These are phyloP conservation scores for Ustulina deusta DNA, from an alignment of 2,329 filamentous ascomycete species.

Conservation along the genomic window DNA sequence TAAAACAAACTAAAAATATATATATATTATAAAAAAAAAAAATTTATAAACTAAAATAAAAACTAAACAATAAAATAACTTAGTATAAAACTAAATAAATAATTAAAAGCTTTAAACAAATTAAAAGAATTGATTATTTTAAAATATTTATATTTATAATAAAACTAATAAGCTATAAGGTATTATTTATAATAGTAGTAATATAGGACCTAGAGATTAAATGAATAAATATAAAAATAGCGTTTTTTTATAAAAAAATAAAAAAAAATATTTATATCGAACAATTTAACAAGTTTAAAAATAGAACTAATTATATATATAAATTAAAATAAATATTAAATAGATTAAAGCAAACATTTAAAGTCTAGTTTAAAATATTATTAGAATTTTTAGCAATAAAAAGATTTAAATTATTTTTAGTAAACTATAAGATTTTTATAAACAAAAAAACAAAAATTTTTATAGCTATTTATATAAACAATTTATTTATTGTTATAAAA, in stretches of 20 bases:
- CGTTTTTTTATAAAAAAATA: constrained; percentile 18
- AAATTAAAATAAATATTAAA: constrained; percentile 16
- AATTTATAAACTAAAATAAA: constrained; percentile 8
- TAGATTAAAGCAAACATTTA: constrained; percentile 13
- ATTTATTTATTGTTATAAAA: constrained; percentile 1
- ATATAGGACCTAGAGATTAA: constrained; percentile 20
- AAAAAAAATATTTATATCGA: constrained; percentile 25
- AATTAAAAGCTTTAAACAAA: constrained; percentile 20
- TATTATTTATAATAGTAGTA: constrained; percentile 1
- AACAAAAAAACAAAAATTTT: constrained; percentile 13
- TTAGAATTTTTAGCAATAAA: constrained; percentile 10
- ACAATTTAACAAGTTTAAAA: constrained; percentile 16
- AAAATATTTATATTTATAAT: constrained; percentile 17
- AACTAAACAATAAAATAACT: constrained; percentile 10
- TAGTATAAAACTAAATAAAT: background rate
- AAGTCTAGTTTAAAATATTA: constrained; percentile 24
- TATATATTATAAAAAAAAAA: constrained; percentile 16
- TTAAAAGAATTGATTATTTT: constrained; percentile 19
- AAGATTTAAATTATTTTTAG: constrained; percentile 11
- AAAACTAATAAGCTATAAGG: constrained; percentile 24
- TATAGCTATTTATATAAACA: constrained; percentile 21
- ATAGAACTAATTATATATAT: constrained; percentile 12
- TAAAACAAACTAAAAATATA: background rate
- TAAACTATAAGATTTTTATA: constrained; percentile 11
- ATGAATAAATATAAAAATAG: constrained; percentile 20